Base-by-base conservation (phyloP, 1,284 basidiomycete species). In the Neonothopanus nambi region DNA sequence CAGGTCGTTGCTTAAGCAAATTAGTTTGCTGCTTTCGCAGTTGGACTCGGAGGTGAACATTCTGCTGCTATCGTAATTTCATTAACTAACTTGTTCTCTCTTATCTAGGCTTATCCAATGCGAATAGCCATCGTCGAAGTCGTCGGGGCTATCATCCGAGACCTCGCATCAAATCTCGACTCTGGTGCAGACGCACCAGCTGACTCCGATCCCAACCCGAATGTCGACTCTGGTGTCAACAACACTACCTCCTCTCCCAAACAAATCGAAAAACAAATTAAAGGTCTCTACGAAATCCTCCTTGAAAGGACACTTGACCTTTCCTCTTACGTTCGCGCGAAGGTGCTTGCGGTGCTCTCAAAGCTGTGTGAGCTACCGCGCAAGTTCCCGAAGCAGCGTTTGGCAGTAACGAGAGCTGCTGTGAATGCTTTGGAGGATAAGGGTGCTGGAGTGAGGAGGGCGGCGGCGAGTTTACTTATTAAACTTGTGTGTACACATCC, bases 31-130 rank as follows among this genome's bases (percentile, higher is more conserved):
- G 9, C 78, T 93, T 24, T 78, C 82, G 20, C 95, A 98, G 65
- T 76, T 98, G 30, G 96, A 99, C 65, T 94, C 91, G 28, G 96
- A 99, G 73, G 93, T 91, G 63, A 18, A 81, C 52, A 20, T 40
- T 41, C 65, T 7, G 15, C 2, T 40, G 12, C 40, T 39, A 54
- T 42, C 20, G 18, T 3, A 24, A 15, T 28, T 48, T 9, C 30
- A 50, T 18, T 37, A 43, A n/a, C 48, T 17, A 5, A 45, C 21
- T 59, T 35, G 55, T 54, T 20, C 36, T n/a, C 8, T 46, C 39
- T 33, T 20, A n/a, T n/a, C n/a, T n/a, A 95, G 91, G 89, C 93
- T 0, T 97, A 98, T 65, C 93, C 94, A 0, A 96, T 99, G 87
- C 91, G 97, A 35, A 92, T 95, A 75, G 92, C 91, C 1, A 79